Base-by-base conservation (phyloP, 441 rosid species). In the Theobroma grandiflorum region DNA sequence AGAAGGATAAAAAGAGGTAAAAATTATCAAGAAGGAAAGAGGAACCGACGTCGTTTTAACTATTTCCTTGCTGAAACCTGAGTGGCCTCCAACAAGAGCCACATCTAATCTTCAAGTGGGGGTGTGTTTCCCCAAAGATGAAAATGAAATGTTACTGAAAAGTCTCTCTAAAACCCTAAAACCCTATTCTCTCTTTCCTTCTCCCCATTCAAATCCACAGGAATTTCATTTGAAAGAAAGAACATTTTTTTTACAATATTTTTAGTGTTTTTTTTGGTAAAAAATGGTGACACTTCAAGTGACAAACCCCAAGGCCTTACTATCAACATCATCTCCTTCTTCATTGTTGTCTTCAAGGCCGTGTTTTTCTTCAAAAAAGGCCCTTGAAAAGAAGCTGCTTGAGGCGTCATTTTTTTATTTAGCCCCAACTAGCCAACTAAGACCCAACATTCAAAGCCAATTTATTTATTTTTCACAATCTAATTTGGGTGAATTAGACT, bases 281-380 rank as follows among this genome's bases (percentile, higher is more conserved):
- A 75, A 75, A 79, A 93, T 95, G 99, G 92, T 88, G 43, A 85
- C 86, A 9, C 81, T 90, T 81, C 94, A 90, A 64, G 81, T 91
- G 15, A 78, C 91, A 14, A 93, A 88, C 64, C 84, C 91, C 14
- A 90, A 84, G 6, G 86, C 89, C 62, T 77, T 83, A 53, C 79
- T 85, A 31, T 81, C 92, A 31, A 76, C 89, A 20, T 76, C 88
- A 18, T 81, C 89, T 2, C 78, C 88, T 0, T 35, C 82, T 49
- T 75, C 91, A 8, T 76, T 83, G 22, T 50, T 84, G 8, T 68
- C 68, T 53, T 80, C 81, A 9, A 49, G 76, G 20, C 43, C 57
- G 31, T 45, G 53, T 16, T 67, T 73, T 69, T 61, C 79, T 20
- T 57, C 59, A 0, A 22, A 53, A 20, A 20, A 45, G 12, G 14